Conservation (phyloP, 2,329 filamentous ascomycete species). For the Colletotrichum orbiculare region DNA sequence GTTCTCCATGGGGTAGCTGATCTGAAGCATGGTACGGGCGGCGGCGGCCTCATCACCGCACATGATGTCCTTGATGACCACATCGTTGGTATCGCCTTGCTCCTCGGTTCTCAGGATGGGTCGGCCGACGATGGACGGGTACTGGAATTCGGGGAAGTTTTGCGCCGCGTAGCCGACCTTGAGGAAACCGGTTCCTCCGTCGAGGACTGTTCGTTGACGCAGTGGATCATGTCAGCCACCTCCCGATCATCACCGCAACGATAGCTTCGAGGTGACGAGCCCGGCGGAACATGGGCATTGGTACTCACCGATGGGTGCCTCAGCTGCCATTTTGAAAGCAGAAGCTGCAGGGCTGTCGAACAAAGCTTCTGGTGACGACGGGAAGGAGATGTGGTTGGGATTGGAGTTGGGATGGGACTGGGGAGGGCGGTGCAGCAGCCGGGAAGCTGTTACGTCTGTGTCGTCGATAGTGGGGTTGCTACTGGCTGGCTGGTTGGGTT, state of each 20-base stretch:
- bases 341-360: constrained; percentile 28
- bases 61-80: constrained; percentile 97
- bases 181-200: constrained; percentile 99
- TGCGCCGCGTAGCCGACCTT: constrained; percentile 99
- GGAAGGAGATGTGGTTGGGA: constrained; percentile 28
- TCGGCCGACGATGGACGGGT: constrained; percentile 96
- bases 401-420: constrained; percentile 5
- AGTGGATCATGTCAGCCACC: constrained; percentile 36
- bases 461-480: constrained; percentile 36
- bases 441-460: constrained; percentile 38
- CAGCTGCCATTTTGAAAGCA: constrained; percentile 61
- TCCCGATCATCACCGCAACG: constrained; percentile 22
- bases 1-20: constrained; percentile 99
- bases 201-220: constrained; percentile 76
- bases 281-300: constrained; percentile 11
- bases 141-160: constrained; percentile 99
- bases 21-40: constrained; percentile 96
- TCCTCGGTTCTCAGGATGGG: constrained; percentile 98
- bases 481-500: constrained; percentile 14
- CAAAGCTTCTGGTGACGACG: constrained; percentile 42
- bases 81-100: constrained; percentile 64
- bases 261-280: neutral
- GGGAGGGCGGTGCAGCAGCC: constrained; percentile 3
- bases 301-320: constrained; percentile 65
- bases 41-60: constrained; percentile 98